phyloP scores from a whole-genome alignment of 306 rosid species.

The Sicyos edulis region DNA sequence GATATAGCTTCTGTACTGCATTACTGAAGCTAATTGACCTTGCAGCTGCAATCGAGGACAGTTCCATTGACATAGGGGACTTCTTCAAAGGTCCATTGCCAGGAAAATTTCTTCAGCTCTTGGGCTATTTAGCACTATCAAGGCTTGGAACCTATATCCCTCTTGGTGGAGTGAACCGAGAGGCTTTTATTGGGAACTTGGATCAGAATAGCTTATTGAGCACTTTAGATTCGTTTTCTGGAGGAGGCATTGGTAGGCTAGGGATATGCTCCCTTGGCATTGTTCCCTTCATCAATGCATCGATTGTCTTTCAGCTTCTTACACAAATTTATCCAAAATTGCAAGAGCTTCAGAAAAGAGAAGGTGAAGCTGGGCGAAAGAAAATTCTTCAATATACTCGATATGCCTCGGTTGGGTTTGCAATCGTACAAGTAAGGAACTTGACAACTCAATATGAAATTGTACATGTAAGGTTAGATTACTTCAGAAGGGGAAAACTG shows the following conservation, averaged over 20 bases:
- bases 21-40: conserved; percentile 29
- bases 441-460: conserved; percentile 17
- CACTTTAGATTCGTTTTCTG: conserved; percentile 91
- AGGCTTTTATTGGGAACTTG: conserved; percentile 90
- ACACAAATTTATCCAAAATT: conserved; percentile 89
- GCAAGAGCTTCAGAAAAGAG: conserved; percentile 92
- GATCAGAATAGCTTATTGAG: conserved; percentile 81
- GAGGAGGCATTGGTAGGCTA: conserved; percentile 95
- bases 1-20: conserved; percentile 11
- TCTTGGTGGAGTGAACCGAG: conserved; percentile 89
- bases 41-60: conserved; percentile 89
- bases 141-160: conserved; percentile 89
- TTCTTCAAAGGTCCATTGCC: conserved; percentile 93
- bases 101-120: conserved; percentile 83
- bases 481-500: conserved; percentile 4
- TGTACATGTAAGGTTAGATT: background rate
- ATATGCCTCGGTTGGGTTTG: conserved; percentile 94
- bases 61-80: conserved; percentile 92
- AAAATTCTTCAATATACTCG: conserved; percentile 80
- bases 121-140: conserved; percentile 77
- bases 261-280: conserved; percentile 92
- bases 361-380: conserved; percentile 96
- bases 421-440: conserved; percentile 74
- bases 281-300: conserved; percentile 93
- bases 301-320: conserved; percentile 93